A percentile compares a stretch with the other conserved stretches of the same genome.
Conservation (phyloP, 1,139 yeast genomes). For the Debaryomyces sp. region DNA sequence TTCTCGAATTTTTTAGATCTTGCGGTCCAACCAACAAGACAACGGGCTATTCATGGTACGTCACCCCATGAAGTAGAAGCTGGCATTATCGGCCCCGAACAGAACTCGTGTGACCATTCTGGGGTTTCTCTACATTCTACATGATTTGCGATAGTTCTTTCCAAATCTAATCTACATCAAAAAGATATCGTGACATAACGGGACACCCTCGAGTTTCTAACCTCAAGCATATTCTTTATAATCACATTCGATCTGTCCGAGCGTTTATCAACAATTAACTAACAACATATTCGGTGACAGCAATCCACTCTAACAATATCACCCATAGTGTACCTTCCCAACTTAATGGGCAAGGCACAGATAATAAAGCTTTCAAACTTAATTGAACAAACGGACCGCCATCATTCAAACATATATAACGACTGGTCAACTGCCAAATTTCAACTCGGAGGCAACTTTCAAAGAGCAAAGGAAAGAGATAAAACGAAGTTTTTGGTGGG, state of each 20-base stretch:
- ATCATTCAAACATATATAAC: slow-evolving; percentile 4
- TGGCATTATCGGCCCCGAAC: not conserved
- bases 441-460: slow-evolving; percentile 47
- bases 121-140: not conserved
- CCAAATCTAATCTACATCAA: not conserved
- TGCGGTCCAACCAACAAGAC: not conserved
- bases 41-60: not conserved
- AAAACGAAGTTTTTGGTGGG: slow-evolving; percentile 5
- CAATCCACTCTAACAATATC: slow-evolving; percentile 18
- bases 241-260: slow-evolving; percentile 54
- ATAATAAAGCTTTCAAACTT: slow-evolving; percentile 18
- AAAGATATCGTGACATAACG: slow-evolving; percentile 57
- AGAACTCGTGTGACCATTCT: not conserved
- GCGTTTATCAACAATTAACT: slow-evolving; percentile 37
- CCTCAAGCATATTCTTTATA: slow-evolving; percentile 50
- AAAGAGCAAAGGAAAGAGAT: slow-evolving; percentile 21
- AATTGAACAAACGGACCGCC: slow-evolving; percentile 13
- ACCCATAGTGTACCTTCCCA: slow-evolving; percentile 39
- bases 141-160: not conserved
- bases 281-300: slow-evolving; percentile 25
- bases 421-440: slow-evolving; percentile 34
- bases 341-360: slow-evolving; percentile 51
- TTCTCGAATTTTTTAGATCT: not conserved
- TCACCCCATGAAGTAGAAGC: not conserved
- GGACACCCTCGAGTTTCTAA: slow-evolving; percentile 50